Evolutionary conservation across 179 eudicot genomes (phyloP).

Genomic region (Amaranthus tricolor): DNA sequence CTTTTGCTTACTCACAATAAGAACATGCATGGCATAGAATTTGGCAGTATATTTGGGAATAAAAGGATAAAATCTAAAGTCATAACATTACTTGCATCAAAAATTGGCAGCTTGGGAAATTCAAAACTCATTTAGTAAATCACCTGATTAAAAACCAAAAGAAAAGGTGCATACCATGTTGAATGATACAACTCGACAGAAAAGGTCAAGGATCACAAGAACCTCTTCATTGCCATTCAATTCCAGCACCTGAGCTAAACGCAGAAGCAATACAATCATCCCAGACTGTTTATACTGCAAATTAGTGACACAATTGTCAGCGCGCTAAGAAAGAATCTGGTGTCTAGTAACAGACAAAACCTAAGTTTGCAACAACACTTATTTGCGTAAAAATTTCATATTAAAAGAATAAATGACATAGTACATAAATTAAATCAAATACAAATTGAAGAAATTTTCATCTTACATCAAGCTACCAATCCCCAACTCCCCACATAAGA

Average conservation of each 20-base stretch:
- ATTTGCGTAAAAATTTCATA: not conserved
- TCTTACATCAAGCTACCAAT: too few species aligned
- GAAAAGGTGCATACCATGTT: slow-evolving; percentile 52
- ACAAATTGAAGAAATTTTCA: too few species aligned
- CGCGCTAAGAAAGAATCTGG: not conserved
- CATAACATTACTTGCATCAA: not conserved
- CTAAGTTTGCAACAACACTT: slow-evolving; percentile 1
- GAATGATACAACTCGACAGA: slow-evolving; percentile 72
- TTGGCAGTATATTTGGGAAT: not conserved
- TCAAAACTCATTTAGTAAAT: slow-evolving; percentile 3
- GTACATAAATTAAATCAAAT: too few species aligned
- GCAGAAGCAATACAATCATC: slow-evolving; percentile 68
- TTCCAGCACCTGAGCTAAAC: slow-evolving; percentile 62
- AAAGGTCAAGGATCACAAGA: slow-evolving; percentile 66
- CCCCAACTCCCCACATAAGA: too few species aligned
- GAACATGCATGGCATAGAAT: not conserved
- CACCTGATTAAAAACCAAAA: not conserved
- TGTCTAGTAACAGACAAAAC: slow-evolving; percentile 3
- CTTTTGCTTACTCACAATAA: not conserved
- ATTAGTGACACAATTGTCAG: slow-evolving; percentile 12
- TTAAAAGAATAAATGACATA: too few species aligned
- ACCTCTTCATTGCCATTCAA: slow-evolving; percentile 54
- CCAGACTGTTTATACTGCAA: slow-evolving; percentile 80
- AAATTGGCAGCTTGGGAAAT: not conserved
- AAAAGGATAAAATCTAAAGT: not conserved